A percentile compares a stretch with the other conserved stretches of the same genome.
These are phyloP conservation scores for Talaromyces borbonicus DNA, from an alignment of 495 filamentous ascomycete species.

Conservation along the genomic window DNA sequence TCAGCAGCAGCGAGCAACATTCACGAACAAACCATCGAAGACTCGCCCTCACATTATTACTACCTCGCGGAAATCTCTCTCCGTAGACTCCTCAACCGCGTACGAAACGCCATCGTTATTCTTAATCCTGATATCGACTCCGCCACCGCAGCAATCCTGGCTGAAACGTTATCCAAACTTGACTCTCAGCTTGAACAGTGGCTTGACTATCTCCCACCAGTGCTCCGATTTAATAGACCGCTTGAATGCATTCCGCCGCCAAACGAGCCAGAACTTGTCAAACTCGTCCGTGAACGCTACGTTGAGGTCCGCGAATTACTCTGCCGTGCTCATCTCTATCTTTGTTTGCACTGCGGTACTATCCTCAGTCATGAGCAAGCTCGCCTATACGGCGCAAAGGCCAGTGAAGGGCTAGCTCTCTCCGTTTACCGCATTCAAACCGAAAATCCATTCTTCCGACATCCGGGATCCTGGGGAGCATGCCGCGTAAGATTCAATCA, in stretches of 20 bases:
- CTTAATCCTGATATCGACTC: constrained; percentile 19
- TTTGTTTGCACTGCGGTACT: constrained; percentile 17
- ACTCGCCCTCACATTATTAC: constrained; percentile 26
- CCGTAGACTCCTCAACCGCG: constrained; percentile 27
- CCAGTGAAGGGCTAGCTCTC: constrained; percentile 18
- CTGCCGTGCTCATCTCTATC: constrained; percentile 28
- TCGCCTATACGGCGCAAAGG: constrained; percentile 15
- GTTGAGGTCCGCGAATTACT: constrained; percentile 31
- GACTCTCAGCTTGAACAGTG: constrained; percentile 28
- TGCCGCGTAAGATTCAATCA: constrained; percentile 24
- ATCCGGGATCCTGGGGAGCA: constrained; percentile 23
- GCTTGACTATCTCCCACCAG: constrained; percentile 23
- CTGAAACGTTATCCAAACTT: constrained; percentile 20
- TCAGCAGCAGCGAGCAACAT: neutral
- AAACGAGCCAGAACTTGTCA: constrained; percentile 23
- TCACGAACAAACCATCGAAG: constrained; percentile 11
- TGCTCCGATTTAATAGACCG: constrained; percentile 24
- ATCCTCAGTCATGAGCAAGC: constrained; percentile 13
- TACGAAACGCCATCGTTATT: constrained; percentile 24
- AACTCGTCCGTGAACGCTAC: constrained; percentile 27
- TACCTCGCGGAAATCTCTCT: constrained; percentile 32
- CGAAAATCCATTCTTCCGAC: constrained; percentile 22
- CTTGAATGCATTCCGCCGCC: constrained; percentile 14
- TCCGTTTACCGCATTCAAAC: constrained; percentile 20
- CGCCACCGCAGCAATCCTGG: constrained; percentile 17